phyloP scores from a whole-genome alignment of 176 grass and related monocot species.

The Panicum miliaceum region DNA sequence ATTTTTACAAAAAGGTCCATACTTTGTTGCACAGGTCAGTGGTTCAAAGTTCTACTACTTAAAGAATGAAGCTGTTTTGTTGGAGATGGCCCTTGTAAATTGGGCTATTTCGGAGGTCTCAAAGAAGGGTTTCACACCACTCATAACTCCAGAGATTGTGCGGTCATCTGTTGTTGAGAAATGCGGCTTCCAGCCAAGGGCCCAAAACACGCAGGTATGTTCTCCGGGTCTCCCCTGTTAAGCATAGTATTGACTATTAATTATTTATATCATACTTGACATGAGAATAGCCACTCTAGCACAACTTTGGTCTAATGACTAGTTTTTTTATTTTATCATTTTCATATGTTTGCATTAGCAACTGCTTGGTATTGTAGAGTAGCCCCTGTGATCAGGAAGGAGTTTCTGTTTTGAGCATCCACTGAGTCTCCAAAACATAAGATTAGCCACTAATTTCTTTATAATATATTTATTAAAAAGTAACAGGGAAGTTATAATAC shows the following conservation, averaged over 20 bases:
- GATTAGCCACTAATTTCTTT: not conserved
- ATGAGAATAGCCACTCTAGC: not conserved
- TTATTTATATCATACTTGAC: not conserved
- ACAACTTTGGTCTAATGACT: not conserved
- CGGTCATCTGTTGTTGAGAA: conserved; percentile 92
- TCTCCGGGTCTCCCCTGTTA: not conserved
- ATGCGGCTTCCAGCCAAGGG: conserved; percentile 95
- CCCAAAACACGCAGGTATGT: conserved; percentile 85
- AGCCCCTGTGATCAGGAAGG: not conserved
- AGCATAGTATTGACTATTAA: not conserved
- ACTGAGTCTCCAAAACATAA: not conserved
- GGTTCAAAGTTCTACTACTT: conserved; percentile 99
- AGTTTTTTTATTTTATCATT: conserved; percentile 10
- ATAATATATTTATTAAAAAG: not conserved
- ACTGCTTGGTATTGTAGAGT: conserved; percentile 21
- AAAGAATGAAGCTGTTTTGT: conserved; percentile 94
- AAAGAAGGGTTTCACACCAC: conserved; percentile 87
- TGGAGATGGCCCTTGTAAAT: conserved; percentile 90
- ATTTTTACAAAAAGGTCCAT: conserved; percentile 19
- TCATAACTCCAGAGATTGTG: conserved; percentile 97
- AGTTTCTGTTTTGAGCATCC: not conserved
- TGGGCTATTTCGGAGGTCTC: conserved; percentile 87
- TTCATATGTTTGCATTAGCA: conserved; percentile 8
- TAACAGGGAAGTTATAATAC: not conserved
- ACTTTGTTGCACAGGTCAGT: conserved; percentile 61